Percentiles rank a stretch among this genome's conserved stretches.
These are phyloP conservation scores for Juncus effusus DNA, from an alignment of 176 grass and related monocot species.

Conservation along the genomic window DNA sequence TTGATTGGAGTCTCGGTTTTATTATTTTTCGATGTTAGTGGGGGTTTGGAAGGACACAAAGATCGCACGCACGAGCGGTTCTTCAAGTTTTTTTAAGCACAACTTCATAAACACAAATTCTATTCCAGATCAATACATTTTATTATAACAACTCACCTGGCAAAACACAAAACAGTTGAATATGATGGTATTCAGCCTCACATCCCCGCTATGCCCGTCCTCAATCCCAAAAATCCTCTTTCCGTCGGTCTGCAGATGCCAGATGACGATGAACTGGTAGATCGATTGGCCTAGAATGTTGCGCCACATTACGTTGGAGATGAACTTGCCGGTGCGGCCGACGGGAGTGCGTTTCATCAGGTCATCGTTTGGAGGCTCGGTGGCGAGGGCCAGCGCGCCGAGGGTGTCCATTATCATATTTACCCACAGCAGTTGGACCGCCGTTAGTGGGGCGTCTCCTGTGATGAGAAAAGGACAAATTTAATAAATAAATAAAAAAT, in stretches of 20 bases:
- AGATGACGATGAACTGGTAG: constrained; percentile 67
- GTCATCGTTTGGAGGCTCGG: constrained; percentile 69
- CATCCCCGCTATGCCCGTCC: constrained; percentile 33
- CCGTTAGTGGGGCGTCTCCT: constrained; percentile 78
- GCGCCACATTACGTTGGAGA: constrained; percentile 83
- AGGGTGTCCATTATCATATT: constrained; percentile 99
- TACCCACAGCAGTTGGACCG: constrained; percentile 91
- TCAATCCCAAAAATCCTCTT: constrained; percentile 58
- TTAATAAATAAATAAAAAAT: no score
- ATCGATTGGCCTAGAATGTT: constrained; percentile 77
- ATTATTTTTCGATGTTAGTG: no score
- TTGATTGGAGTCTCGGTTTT: no score
- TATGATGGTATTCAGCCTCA: constrained; percentile 75
- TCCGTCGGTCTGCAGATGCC: constrained; percentile 81
- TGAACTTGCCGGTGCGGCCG: constrained; percentile 75
- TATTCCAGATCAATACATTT: no score
- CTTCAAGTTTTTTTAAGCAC: no score
- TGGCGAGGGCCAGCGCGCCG: constrained; percentile 82
- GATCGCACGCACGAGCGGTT: no score
- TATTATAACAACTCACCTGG: constrained; percentile 44
- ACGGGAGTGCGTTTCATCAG: constrained; percentile 74
- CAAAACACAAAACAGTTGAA: constrained; percentile 98
- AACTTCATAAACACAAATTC: no score
- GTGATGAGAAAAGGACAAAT: constrained; percentile 18
- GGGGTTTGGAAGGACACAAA: no score